Base-by-base conservation (phyloP, 2,329 filamentous ascomycete species). In the Colletotrichum zoysiae region DNA sequence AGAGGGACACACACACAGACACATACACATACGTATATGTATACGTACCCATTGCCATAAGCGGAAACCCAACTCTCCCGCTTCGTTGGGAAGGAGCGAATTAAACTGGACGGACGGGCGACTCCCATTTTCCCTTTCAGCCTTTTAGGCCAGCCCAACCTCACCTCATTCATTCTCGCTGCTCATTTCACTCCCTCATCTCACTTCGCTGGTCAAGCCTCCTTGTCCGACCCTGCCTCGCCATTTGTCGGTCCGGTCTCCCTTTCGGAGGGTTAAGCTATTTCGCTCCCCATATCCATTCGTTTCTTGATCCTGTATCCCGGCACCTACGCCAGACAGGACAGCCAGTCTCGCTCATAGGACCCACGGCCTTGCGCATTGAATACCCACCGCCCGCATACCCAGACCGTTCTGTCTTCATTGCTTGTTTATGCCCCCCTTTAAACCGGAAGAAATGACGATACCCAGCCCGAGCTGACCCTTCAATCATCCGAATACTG, bases 371-470 rank as follows among this genome's bases (percentile, higher is more conserved):
- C 44, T 46, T 63, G 46, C 48, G 60, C 60, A 63, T 53, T 30
- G n/a, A 42, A 63, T 53, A 46, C 40, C 48, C 48, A 62, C 46
- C 46, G 38, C 60, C 46, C 16, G 35, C 48, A 23, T 63, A 26
- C 48, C 33, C 30, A 51, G 60, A 30, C 60, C n/a, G 18, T 46
- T 48, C 35, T 42, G 14, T 63, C 60, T 48, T 63, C 35, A 35
- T 53, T 51, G 60, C 60, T 63, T 63, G 35, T 33, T 63, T 63
- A 42, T 60, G 42, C 42, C 55, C 64, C 44, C 59, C 62, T 61
- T 71, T 71, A 48, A 56, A 62, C 40, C 67, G 23, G 44, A 61
- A 70, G 67, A 71, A 30, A 73, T 73, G 70, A 73, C 70, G 70
- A 71, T 67, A 71, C 70, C 35, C 56, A 38, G 44, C 67, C 57